phyloP scores from a whole-genome alignment of 2,329 filamentous ascomycete genomes.

The Clonostachys rhizophaga region DNA sequence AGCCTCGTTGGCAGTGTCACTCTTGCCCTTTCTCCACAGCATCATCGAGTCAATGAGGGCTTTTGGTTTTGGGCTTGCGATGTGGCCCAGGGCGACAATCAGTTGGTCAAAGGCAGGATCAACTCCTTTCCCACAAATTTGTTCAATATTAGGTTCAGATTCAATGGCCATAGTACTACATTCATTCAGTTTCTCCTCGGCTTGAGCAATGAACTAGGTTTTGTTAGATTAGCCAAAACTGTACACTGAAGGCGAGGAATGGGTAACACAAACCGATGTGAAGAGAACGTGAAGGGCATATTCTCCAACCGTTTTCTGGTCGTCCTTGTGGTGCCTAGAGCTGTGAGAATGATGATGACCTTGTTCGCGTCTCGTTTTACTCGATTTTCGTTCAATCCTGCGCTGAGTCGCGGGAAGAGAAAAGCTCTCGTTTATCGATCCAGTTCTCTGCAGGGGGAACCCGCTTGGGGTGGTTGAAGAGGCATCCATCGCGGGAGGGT shows the following conservation, averaged over 20 bases:
- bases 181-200: slow-evolving; percentile 92
- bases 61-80: slow-evolving; percentile 90
- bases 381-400: slow-evolving; percentile 58
- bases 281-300: slow-evolving; percentile 96
- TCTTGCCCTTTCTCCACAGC: slow-evolving; percentile 96
- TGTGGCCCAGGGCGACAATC: slow-evolving; percentile 88
- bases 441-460: slow-evolving; percentile 35
- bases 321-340: slow-evolving; percentile 64
- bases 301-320: slow-evolving; percentile 92
- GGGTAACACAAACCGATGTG: slow-evolving; percentile 62
- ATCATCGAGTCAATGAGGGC: slow-evolving; percentile 96
- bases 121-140: slow-evolving; percentile 83
- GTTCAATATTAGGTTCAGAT: slow-evolving; percentile 78
- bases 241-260: background rate
- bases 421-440: slow-evolving; percentile 39
- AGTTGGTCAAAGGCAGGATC: slow-evolving; percentile 91
- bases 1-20: slow-evolving; percentile 75
- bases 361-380: slow-evolving; percentile 67
- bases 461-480: slow-evolving; percentile 13
- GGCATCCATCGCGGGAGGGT: slow-evolving; percentile 43
- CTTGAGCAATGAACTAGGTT: slow-evolving; percentile 79
- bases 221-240: slow-evolving; percentile 6
- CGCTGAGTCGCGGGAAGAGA: slow-evolving; percentile 39
- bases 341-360: slow-evolving; percentile 74
- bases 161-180: slow-evolving; percentile 78